These are phyloP conservation scores for Candida dendrica DNA, from an alignment of 805 yeast genomes.

Conservation along the genomic window DNA sequence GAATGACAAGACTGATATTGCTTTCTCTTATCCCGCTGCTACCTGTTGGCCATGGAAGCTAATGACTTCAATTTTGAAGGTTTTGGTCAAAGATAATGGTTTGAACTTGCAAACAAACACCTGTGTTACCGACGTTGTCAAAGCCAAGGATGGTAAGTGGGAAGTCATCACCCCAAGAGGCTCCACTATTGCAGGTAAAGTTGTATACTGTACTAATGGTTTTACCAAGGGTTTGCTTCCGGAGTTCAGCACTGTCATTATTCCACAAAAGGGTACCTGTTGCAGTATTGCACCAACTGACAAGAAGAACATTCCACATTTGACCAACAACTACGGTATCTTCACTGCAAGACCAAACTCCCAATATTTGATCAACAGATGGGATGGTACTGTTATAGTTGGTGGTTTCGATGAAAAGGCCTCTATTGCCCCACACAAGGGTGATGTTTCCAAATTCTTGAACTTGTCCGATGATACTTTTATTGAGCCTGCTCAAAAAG, in stretches of 20 bases:
- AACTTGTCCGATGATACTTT: constrained; percentile 28
- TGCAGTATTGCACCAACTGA: constrained; percentile 22
- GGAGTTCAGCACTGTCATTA: constrained; percentile 22
- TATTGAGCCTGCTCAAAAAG: constrained; percentile 17
- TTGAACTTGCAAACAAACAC: constrained; percentile 37
- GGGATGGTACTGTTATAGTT: constrained; percentile 31
- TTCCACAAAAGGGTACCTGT: constrained; percentile 28
- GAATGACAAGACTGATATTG: constrained; percentile 83
- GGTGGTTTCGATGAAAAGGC: constrained; percentile 22
- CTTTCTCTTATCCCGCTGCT: constrained; percentile 40
- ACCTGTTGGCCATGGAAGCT: constrained; percentile 39
- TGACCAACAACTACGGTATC: constrained; percentile 28
- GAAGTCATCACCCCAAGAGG: constrained; percentile 26
- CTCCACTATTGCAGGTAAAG: constrained; percentile 22
- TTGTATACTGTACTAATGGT: constrained; percentile 25
- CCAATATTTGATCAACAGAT: constrained; percentile 31
- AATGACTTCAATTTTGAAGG: constrained; percentile 25
- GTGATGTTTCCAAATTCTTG: constrained; percentile 17
- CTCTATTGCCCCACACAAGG: constrained; percentile 5
- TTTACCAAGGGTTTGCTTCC: constrained; percentile 28
- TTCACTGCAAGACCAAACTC: constrained; percentile 18
- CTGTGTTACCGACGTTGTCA: constrained; percentile 23
- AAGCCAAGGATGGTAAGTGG: constrained; percentile 21
- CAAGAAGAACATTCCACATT: constrained; percentile 22
- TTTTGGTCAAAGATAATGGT: constrained; percentile 23